Evolutionary conservation across 805 yeast species (phyloP), one percentile per base, ranked within the genome.

Genomic region (Ogataea ramenticola): DNA sequence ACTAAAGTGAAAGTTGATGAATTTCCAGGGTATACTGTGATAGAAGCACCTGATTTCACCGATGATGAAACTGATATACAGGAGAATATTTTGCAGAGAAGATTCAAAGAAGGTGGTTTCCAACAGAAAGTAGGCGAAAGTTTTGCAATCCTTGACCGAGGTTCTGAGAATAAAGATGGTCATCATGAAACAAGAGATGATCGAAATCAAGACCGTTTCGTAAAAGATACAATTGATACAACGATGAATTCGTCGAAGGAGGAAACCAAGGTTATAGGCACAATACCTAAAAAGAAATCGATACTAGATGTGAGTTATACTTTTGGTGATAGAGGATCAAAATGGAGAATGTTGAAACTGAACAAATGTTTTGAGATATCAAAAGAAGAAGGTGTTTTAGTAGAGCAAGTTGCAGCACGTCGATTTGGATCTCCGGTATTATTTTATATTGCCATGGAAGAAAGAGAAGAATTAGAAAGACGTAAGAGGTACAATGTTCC

Each of bases 281-380:
- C 27, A 7, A 24, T 24, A 24, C 10, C 27, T 6, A 24, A 10
- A 6, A 30, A 24, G 19, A 40, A 34, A 16, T 40, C 42, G 9
- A 20, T 33, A 20, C 38, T 49, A 2, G 50, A 54, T 4, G 61
- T 61, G 16, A 55, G 56, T 20, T 66, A 61, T 47, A 56, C 52
- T 27, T 66, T 65, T 56, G 71, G 71, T 1, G 71, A 66, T 48
- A 33, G 55, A 19, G 71, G 70, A 2, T 58, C 66, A 1, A 49
- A 45, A n/a, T 66, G 71, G 71, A 46, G 70, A 34, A 56, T 63
- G 64, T 63, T 62, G 50, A 67, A 66, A 47, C 51, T 66, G 19
- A 41, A 52, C 7, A 57, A 56, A 21, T 41, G 58, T 1, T 39
- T 49, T 21, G 50, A 52, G 36, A 43, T 46, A 17, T 53, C 66